Evolutionary conservation across 495 filamentous ascomycete genomes (phyloP), one percentile per base, ranked within the genome.

Genomic region (Daldinia loculata): DNA sequence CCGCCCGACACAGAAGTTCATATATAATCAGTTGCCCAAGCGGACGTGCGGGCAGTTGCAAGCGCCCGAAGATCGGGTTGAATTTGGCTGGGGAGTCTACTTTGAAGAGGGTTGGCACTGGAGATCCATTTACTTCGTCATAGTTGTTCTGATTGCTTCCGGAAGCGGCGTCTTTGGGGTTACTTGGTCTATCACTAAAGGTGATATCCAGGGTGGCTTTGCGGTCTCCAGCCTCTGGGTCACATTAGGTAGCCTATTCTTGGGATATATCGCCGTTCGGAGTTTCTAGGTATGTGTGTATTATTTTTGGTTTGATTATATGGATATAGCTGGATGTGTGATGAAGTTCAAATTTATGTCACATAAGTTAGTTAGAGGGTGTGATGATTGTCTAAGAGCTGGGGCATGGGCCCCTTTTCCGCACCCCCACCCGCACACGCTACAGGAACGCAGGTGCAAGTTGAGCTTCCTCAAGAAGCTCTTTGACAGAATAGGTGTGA

Each of bases 161-260:
- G 52, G 24, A 0, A 56, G 52, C 26, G 52, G 11, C 6, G n/a
- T 56, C 6, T 34, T 34, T 29, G 52, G 52, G 12, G 29, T 56
- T 56, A 56, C 26, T 74, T 73, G 0, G 63, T 80, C 43, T 57
- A 45, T 62, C 39, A 26, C 45, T 38, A n/a, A 41, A 34, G 52
- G 52, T 19, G 52, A 56, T 56, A 32, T 56, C 6, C 52, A 56
- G n/a, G 52, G 52, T 17, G 29, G 52, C 26, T 56, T 56, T 17
- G 52, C 52, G 14, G n/a, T 56, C 15, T 56, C 52, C 19, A 36
- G 29, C n/a, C 11, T 50, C 29, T 34, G 27, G 29, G 30, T 56
- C 27, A 56, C 53, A 27, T 34, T 56, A 30, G 53, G 53, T 5
- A 36, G 30, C n/a, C 8, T 56, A 19, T 56, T 34, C 14, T 6